Base-by-base conservation (phyloP, 306 rosid species). In the Phaseolus lunatus region DNA sequence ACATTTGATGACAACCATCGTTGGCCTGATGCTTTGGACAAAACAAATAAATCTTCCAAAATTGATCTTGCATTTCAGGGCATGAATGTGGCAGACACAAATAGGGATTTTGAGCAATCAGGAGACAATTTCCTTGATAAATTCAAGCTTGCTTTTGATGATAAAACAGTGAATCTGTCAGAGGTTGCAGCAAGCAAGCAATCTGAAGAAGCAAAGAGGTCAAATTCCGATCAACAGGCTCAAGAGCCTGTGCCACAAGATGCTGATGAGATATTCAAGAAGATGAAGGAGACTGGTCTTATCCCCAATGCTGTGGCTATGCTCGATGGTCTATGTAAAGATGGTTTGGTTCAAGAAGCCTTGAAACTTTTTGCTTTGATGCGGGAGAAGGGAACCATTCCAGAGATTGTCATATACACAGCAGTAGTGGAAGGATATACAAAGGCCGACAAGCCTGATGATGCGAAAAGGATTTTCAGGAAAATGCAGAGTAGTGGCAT, bases 321-420 rank as follows among this genome's bases (percentile, higher is more conserved):
- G 98, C 97, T 95, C 39, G 98, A 95, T 75, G 92, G 97, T 44
- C 87, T 95, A n/a, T 92, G 98, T 81, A 92, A 95, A 83, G 97
- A 95, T 79, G 98, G 97, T 49, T 87, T 89, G 57, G 94, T 90
- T 68, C 97, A 95, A 85, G 98, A 92, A 70, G 96, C 98, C 26
- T 88, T 95, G 96, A 92, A 92, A 66, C 96, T 95, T 65, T 92
- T 95, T 39, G 93, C 91, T 24, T 71, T 82, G 78, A 90, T 95
- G 92, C 91, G 97, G 4, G 97, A 92, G 76, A 95, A 90, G 84
- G 93, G 98, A 45, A 88, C 96, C 7, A 90, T 95, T 80, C 98
- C 98, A 5, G 97, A 95, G 82, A 86, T 95, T 56, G 96, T 95
- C 39, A 61, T 95, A 61, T 92, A 92, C 90, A 95, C 97, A 13